A percentile compares a stretch with the other conserved stretches of the same genome.
Evolutionary conservation across 257 asterid genomes (phyloP).

Genomic region (Verbascum thapsus): DNA sequence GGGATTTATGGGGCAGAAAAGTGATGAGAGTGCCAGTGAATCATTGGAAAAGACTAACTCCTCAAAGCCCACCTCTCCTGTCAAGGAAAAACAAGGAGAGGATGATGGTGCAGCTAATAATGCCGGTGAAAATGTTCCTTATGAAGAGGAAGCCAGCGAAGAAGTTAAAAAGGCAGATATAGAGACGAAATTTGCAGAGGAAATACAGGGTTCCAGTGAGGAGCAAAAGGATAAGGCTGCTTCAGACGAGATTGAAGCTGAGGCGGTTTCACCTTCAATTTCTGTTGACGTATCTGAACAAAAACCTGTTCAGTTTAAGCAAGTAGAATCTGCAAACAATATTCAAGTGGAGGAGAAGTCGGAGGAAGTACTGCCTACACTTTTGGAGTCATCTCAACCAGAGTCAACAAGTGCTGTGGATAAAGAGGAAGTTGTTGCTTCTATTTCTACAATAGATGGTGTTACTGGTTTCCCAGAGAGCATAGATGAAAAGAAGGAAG

Average conservation of each 20-base stretch:
- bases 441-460: constrained; percentile 30
- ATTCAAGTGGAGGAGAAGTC: constrained; percentile 36
- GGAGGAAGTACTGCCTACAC: constrained; percentile 38
- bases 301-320: constrained; percentile 37
- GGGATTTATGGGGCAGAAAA: constrained; percentile 58
- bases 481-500: constrained; percentile 33
- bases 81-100: constrained; percentile 36
- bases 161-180: constrained; percentile 34
- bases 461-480: constrained; percentile 37
- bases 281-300: constrained; percentile 45
- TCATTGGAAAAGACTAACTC: constrained; percentile 39
- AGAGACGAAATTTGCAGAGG: constrained; percentile 41
- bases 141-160: constrained; percentile 42
- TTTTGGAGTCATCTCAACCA: constrained; percentile 31
- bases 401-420: constrained; percentile 36
- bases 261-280: constrained; percentile 34
- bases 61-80: constrained; percentile 39
- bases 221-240: constrained; percentile 38
- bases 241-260: constrained; percentile 41
- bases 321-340: constrained; percentile 37
- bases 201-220: constrained; percentile 32
- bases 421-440: constrained; percentile 36
- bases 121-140: constrained; percentile 30
- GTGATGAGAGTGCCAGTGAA: constrained; percentile 38
- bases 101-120: constrained; percentile 37